A percentile compares a stretch with the other conserved stretches of the same genome.
Evolutionary conservation across 2,329 filamentous ascomycete species (phyloP).

Genomic region (Penicillium corylophilum): DNA sequence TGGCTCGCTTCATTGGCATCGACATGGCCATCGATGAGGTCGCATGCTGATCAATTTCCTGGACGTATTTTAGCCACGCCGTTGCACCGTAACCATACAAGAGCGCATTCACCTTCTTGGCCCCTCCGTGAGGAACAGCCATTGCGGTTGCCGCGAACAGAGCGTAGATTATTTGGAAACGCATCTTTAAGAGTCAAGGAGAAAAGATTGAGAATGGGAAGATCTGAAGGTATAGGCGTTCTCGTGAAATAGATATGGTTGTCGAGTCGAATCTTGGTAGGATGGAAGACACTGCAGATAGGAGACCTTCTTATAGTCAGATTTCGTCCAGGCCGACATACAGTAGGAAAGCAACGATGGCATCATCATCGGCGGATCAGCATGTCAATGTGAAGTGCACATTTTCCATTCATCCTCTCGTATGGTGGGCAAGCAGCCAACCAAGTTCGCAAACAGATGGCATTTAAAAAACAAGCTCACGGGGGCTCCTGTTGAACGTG

Average conservation of each 20-base stretch:
- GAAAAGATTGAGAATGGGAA: background rate
- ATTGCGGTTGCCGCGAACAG: conserved; percentile 3
- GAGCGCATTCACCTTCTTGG: conserved; percentile 1
- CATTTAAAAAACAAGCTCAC: background rate
- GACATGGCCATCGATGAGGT: conserved; percentile 7
- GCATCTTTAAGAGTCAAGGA: conserved; percentile 5
- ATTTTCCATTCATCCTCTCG: background rate
- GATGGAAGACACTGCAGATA: background rate
- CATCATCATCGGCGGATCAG: background rate
- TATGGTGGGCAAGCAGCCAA: background rate
- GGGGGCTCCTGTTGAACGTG: background rate
- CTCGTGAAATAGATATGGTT: background rate
- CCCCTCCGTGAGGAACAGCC: conserved; percentile 7
- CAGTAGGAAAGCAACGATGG: background rate
- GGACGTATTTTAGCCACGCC: background rate
- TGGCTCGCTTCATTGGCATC: conserved; percentile 8
- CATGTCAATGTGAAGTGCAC: background rate
- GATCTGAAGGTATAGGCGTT: background rate
- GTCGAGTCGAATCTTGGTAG: background rate
- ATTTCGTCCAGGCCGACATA: background rate
- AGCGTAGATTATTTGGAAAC: conserved; percentile 2
- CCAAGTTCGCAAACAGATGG: background rate
- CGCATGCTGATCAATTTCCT: conserved; percentile 2
- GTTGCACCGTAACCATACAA: too few relatives aligned
- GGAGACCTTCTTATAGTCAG: background rate